A percentile compares a stretch with the other conserved stretches of the same genome.
Evolutionary conservation across 192 early-diverging fungal genomes (phyloP).

Genomic region (Mortierella antarctica): DNA sequence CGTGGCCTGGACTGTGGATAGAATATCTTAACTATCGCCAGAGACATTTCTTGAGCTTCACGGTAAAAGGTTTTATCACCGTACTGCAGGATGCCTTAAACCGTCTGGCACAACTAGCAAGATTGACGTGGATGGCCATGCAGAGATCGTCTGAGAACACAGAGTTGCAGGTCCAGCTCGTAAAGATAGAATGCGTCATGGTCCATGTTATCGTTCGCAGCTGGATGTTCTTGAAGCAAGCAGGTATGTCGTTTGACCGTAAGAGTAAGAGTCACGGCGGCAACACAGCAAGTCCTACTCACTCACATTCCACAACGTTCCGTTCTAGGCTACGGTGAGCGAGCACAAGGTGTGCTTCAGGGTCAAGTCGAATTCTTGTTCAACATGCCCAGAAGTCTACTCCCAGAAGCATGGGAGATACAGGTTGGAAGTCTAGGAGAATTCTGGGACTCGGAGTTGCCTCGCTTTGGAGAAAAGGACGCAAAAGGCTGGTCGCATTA

Average conservation of each 20-base stretch:
- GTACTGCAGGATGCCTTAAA: slow-evolving; percentile 60
- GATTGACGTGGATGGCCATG: slow-evolving; percentile 4
- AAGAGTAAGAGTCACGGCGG: background rate
- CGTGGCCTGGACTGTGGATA: slow-evolving; percentile 63
- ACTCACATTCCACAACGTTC: background rate
- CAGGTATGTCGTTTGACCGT: slow-evolving; percentile 46
- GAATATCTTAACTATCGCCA: slow-evolving; percentile 68
- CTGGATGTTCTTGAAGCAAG: slow-evolving; percentile 64
- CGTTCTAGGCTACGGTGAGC: slow-evolving; percentile 61
- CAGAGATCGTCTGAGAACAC: background rate
- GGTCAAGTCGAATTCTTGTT: slow-evolving; percentile 63
- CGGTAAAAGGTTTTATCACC: slow-evolving; percentile 56
- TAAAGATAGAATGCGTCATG: slow-evolving; percentile 60
- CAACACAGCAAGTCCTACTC: no score
- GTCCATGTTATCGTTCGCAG: slow-evolving; percentile 60
- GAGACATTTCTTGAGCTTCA: slow-evolving; percentile 63
- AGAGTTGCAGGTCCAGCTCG: slow-evolving; percentile 20
- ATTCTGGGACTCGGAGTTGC: slow-evolving; percentile 67
- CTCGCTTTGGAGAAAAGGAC: slow-evolving; percentile 64
- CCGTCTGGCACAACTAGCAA: slow-evolving; percentile 35
- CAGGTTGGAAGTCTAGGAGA: slow-evolving; percentile 55
- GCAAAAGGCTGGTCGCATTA: slow-evolving; percentile 64
- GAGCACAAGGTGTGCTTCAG: slow-evolving; percentile 60
- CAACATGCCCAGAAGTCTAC: slow-evolving; percentile 46
- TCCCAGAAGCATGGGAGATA: slow-evolving; percentile 42